Percentiles rank a stretch among this genome's conserved stretches.
These are phyloP conservation scores for Linnemannia exigua DNA, from an alignment of 192 early-diverging fungal genomes.

Conservation along the genomic window DNA sequence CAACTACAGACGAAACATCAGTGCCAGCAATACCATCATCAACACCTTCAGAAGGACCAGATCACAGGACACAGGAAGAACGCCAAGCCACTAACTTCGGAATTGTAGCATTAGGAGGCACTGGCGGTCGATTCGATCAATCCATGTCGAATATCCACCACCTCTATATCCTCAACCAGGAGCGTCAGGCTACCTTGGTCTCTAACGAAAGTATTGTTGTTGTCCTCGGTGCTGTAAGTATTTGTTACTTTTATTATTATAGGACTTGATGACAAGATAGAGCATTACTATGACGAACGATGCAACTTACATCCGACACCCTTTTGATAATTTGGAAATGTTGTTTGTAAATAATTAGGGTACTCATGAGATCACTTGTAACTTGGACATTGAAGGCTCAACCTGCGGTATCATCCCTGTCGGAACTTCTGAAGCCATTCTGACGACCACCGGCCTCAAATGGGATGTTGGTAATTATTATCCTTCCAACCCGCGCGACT, in stretches of 20 bases:
- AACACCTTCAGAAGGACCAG: background rate
- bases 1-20: background rate
- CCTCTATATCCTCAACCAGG: constrained; percentile 72
- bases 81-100: constrained; percentile 27
- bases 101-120: constrained; percentile 84
- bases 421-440: constrained; percentile 68
- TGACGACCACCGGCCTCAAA: constrained; percentile 82
- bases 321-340: background rate
- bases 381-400: constrained; percentile 78
- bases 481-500: background rate
- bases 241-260: background rate
- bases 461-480: constrained; percentile 84
- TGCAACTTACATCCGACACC: background rate
- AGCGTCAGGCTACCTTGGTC: constrained; percentile 74
- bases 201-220: constrained; percentile 84
- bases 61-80: constrained; percentile 12
- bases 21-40: background rate
- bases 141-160: constrained; percentile 84
- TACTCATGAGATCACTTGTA: constrained; percentile 74
- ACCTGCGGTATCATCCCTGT: constrained; percentile 93
- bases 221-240: constrained; percentile 72
- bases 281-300: no score
- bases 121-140: constrained; percentile 94
- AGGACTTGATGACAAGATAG: no score
- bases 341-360: constrained; percentile 59